phyloP scores from a whole-genome alignment of 208 protist species.

The Leishmania turanica region DNA sequence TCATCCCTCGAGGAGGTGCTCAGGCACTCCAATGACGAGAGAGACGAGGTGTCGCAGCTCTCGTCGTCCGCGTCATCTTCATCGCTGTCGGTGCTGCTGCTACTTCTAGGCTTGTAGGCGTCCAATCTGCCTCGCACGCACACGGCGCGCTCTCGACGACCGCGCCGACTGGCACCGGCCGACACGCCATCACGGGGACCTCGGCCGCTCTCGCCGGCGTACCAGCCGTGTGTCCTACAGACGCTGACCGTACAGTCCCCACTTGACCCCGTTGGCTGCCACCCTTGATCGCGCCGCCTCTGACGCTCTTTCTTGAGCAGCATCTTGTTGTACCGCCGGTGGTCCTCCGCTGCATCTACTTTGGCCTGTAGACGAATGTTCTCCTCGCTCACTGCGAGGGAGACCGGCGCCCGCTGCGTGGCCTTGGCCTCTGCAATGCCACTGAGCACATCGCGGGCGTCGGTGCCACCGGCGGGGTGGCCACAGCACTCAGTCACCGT shows the following conservation, averaged over 20 bases:
- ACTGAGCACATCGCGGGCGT: neutral
- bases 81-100: conserved; percentile 12
- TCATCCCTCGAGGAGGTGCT: conserved; percentile 23
- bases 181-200: neutral
- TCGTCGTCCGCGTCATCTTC: conserved; percentile 3
- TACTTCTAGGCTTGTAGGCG: neutral
- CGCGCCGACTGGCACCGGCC: neutral
- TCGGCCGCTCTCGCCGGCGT: neutral
- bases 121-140: neutral
- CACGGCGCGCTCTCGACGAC: neutral
- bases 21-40: conserved; percentile 29
- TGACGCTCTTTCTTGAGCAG: conserved; percentile 50
- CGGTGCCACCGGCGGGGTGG: neutral
- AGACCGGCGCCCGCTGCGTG: too few relatives aligned
- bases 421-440: neutral
- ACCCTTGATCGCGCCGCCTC: conserved; percentile 20
- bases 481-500: neutral
- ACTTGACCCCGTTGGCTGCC: conserved; percentile 4
- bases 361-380: too few relatives aligned
- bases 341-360: neutral
- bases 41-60: conserved; percentile 10
- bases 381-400: neutral
- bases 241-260: neutral
- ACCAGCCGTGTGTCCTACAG: neutral
- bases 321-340: conserved; percentile 61